Base-by-base conservation (phyloP, 208 protist genomes). In the Leishmania amazonensis region DNA sequence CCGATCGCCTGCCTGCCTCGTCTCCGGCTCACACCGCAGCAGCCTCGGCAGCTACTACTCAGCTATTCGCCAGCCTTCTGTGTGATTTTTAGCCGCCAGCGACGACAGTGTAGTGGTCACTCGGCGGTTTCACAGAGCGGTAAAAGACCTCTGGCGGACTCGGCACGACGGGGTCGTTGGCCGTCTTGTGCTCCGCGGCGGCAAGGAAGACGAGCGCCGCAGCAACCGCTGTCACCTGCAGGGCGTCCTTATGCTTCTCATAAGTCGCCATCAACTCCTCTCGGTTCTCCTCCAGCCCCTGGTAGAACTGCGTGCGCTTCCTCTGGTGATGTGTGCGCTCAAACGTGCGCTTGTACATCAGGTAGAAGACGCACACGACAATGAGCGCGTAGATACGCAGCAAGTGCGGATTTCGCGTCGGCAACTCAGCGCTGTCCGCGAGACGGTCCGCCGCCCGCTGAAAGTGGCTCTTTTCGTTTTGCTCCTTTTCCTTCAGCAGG, bases 381-480 rank as follows among this genome's bases (percentile, higher is more conserved):
- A 95, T 21, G 9, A 90, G 11, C 42, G 89, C 79, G 82, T 91
- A 94, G 31, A 93, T 65, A 19, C 83, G 77, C 38, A 97, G 80
- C 17, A 94, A 13, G 57, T 81, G 62, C 28, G 84, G 79, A 74
- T 92, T 93, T 11, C 83, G 81, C 31, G 92, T 90, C 11, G 94
- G 92, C 31, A 97, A 51, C 62, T 97, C 91, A 35, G 87, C 89
- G 76, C 88, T 95, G 70, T 95, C 89, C 38, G 86, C 79, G 65
- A 97, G 81, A 7, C 85, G 80, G 76, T 95, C 90, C 19, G 90
- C 62, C 17, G 77, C 75, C 15, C 92, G 81, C 79, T 97, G 84
- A 85, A 97, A 95, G 13, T 45, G 58, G 2, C 85, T 88, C 76
- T 96, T 95, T 73, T 91, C 90, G 73, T 96, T 95, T 76, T 94